Conservation (phyloP, 2,329 filamentous ascomycete genomes). For the Fusarium sp. region DNA sequence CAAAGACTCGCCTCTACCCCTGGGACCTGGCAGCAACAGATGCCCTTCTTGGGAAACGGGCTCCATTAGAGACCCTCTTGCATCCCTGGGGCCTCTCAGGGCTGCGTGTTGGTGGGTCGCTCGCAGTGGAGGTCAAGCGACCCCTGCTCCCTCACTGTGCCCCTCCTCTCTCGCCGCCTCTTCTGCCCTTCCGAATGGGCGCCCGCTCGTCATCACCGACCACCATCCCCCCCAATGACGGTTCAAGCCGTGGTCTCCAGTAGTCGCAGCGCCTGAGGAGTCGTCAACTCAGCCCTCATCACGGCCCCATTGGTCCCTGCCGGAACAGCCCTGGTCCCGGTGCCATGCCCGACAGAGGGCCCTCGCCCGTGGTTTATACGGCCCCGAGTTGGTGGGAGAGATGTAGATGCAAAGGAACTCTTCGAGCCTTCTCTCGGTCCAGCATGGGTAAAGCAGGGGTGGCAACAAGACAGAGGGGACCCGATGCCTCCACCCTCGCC, state of each 20-base stretch:
- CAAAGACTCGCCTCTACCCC: conserved; percentile 38
- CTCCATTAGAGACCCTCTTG: conserved; percentile 22
- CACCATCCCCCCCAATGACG: conserved; percentile 36
- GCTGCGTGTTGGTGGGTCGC: conserved; percentile 33
- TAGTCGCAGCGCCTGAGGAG: conserved; percentile 31
- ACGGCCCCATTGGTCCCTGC: conserved; percentile 39
- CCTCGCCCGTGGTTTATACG: conserved; percentile 19
- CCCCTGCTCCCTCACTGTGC: conserved; percentile 28
- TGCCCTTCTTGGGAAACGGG: conserved; percentile 27
- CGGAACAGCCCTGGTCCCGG: conserved; percentile 34
- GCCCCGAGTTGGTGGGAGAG: conserved; percentile 40
- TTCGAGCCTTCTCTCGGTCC: conserved; percentile 20
- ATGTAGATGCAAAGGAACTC: conserved; percentile 38
- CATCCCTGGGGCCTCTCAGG: conserved; percentile 28
- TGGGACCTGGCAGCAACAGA: conserved; percentile 35
- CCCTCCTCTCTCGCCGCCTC: conserved; percentile 28
- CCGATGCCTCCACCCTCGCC: conserved; percentile 35
- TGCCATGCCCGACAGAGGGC: conserved; percentile 34
- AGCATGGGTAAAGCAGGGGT: conserved; percentile 32
- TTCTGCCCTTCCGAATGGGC: conserved; percentile 31
- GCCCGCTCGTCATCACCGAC: conserved; percentile 40
- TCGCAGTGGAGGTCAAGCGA: conserved; percentile 20
- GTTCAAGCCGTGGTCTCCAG: conserved; percentile 33
- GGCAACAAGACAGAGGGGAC: conserved; percentile 16
- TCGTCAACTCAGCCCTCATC: conserved; percentile 28